These are phyloP conservation scores for Agaricales sp. DNA, from an alignment of 1,284 basidiomycete species.

Conservation along the genomic window DNA sequence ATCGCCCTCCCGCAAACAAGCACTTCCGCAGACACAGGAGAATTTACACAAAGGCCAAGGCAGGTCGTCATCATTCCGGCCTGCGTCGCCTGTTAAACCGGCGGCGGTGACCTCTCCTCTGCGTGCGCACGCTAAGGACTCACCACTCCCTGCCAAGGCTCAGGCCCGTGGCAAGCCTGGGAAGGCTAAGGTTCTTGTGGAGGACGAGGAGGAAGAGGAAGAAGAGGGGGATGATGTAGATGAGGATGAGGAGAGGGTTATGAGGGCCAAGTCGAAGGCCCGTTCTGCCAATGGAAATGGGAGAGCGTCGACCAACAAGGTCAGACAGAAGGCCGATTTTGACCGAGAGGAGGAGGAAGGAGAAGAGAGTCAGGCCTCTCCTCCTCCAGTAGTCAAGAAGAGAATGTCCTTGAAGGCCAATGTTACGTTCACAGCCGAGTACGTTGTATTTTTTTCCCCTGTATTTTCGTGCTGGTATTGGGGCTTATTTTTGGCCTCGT, in stretches of 20 bases:
- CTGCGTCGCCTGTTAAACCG: background rate
- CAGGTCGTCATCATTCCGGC: too few relatives aligned
- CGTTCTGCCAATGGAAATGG: background rate
- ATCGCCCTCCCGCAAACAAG: background rate
- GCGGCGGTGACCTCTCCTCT: background rate
- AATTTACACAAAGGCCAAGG: too few relatives aligned
- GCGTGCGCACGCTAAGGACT: background rate
- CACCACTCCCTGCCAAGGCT: too few relatives aligned
- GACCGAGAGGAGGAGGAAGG: background rate
- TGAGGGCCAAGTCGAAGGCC: constrained; percentile 3
- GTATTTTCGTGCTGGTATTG: too few relatives aligned
- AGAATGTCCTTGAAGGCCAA: too few relatives aligned
- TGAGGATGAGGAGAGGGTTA: constrained; percentile 6
- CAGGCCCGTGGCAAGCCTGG: background rate
- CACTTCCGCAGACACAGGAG: too few relatives aligned
- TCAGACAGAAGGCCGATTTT: background rate
- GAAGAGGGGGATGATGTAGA: constrained; percentile 5
- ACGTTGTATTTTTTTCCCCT: background rate
- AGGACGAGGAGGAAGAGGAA: background rate
- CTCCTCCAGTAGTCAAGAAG: too few relatives aligned
- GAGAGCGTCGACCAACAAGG: constrained; percentile 6
- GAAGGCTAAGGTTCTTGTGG: background rate
- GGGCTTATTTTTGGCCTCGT: too few relatives aligned
- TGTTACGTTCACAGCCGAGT: too few relatives aligned
- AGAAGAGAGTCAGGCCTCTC: constrained; percentile 4